Base-by-base conservation (phyloP, 164 flowering plant genomes). In the Vitis riparia region DNA sequence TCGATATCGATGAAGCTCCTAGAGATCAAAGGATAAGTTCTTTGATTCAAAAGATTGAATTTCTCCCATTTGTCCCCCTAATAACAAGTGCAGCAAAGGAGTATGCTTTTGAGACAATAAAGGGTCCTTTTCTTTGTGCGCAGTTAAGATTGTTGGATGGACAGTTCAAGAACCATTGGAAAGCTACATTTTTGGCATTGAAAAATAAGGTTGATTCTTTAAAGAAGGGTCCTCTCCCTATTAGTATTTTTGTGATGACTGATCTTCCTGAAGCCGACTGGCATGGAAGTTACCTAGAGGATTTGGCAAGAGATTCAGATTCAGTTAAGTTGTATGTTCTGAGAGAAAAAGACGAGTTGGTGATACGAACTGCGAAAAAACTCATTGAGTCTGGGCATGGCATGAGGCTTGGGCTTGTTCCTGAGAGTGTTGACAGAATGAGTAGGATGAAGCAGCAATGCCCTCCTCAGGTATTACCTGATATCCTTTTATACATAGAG, bases 131-230 rank as follows among this genome's bases (percentile, higher is more conserved):
- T 73, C 79, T 96, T 16, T 96, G 98, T 77, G 91, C 97, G 1
- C 99, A 96, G 69, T 92, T 96, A 29, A 90, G 99, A 69, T 75
- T 96, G 78, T 79, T 96, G 68, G 98, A 96, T 77, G 98, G 99
- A 66, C 99, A 91, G 79, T 96, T 95, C 80, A 96, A 96, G 87
- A 96, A 96, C 80, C 98, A 96, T 59, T 73, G 90, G 97, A 77
- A 87, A 58, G 67, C 82, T 58, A 93, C 99, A 37, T 93, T 96
- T 77, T 58, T 51, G 16, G 82, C 72, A 11, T 77, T 96, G 60
- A 79, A 81, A 71, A 83, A 88, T 62, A 86, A 85, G 58, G 29
- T 93, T 12, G 88, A 89, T 52, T 68, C 76, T n/a, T 69, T 96
- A 52, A 69, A 81, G 55, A 75, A 79, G 16, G 77, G 74, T 66